Evolutionary conservation across 768 basidiomycete species (phyloP).

Genomic region (Auricularia auricula-judae): DNA sequence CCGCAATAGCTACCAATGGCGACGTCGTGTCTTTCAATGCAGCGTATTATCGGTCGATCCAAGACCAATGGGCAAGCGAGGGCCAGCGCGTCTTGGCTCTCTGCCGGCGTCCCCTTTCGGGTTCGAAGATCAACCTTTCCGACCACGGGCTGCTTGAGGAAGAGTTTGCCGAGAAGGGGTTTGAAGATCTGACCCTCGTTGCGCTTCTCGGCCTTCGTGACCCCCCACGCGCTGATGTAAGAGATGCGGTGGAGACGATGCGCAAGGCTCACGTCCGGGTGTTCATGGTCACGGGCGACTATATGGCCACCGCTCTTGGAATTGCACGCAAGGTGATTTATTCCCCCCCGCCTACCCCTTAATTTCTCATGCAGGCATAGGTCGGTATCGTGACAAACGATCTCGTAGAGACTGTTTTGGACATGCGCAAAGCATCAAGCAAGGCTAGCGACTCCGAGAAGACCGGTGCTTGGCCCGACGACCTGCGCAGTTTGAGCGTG

Average conservation of each 20-base stretch:
- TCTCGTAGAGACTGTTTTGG: constrained; percentile 23
- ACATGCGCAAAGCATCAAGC: constrained; percentile 15
- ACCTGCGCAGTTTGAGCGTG: constrained; percentile 27
- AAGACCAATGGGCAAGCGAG: constrained; percentile 38
- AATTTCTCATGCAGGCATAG: constrained; percentile 10
- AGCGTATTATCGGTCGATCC: constrained; percentile 22
- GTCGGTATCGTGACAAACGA: constrained; percentile 32
- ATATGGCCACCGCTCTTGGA: constrained; percentile 25
- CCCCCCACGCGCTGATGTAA: constrained; percentile 28
- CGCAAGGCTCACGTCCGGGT: constrained; percentile 22
- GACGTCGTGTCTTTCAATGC: constrained; percentile 23
- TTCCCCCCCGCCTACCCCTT: too few relatives aligned
- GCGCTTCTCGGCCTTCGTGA: constrained; percentile 53
- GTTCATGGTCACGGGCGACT: constrained; percentile 25
- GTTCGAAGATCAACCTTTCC: constrained; percentile 16
- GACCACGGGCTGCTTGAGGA: constrained; percentile 22
- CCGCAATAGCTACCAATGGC: constrained; percentile 18
- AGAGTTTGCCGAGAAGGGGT: constrained; percentile 30
- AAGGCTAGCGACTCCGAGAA: constrained; percentile 9
- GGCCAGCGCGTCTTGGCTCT: constrained; percentile 57
- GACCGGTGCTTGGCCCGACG: neutral
- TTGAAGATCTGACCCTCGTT: constrained; percentile 38
- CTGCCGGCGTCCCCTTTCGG: constrained; percentile 17
- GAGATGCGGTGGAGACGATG: constrained; percentile 9
- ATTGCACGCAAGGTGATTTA: constrained; percentile 19